These are phyloP conservation scores for Priceomyces carsonii DNA, from an alignment of 805 yeast species.

Conservation along the genomic window DNA sequence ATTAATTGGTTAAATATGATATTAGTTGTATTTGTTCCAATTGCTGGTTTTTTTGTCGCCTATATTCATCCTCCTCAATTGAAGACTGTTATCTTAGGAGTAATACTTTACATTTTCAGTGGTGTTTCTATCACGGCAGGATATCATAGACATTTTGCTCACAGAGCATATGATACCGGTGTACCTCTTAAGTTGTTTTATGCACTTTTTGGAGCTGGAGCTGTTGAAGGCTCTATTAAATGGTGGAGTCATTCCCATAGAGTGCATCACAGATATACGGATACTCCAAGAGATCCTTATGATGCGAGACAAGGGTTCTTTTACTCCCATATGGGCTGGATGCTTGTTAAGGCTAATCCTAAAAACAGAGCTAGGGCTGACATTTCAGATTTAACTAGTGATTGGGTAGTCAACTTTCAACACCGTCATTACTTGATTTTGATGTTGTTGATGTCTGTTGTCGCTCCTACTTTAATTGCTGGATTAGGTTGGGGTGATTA, in stretches of 20 bases:
- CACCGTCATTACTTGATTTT: slow-evolving; percentile 72
- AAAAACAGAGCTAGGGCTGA: slow-evolving; percentile 80
- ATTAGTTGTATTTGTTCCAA: slow-evolving; percentile 63
- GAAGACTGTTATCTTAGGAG: slow-evolving; percentile 54
- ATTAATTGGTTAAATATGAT: slow-evolving; percentile 76
- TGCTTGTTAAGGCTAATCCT: slow-evolving; percentile 79
- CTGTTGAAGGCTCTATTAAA: slow-evolving; percentile 82
- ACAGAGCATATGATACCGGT: slow-evolving; percentile 67
- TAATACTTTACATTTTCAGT: slow-evolving; percentile 54
- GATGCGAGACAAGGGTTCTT: slow-evolving; percentile 84
- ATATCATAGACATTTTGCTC: slow-evolving; percentile 79
- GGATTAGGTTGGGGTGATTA: slow-evolving; percentile 59
- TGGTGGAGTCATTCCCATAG: slow-evolving; percentile 91
- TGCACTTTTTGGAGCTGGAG: slow-evolving; percentile 80
- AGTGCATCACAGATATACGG: slow-evolving; percentile 85
- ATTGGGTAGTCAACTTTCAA: slow-evolving; percentile 78
- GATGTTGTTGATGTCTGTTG: slow-evolving; percentile 59
- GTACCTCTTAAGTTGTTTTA: slow-evolving; percentile 61
- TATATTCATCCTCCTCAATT: slow-evolving; percentile 47
- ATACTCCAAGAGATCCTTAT: slow-evolving; percentile 80
- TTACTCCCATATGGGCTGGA: slow-evolving; percentile 87
- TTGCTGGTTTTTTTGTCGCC: slow-evolving; percentile 50
- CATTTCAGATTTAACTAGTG: slow-evolving; percentile 72
- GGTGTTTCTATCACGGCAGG: slow-evolving; percentile 85
- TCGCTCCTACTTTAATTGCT: slow-evolving; percentile 62